Percentiles rank a stretch among this genome's conserved stretches.
These are phyloP conservation scores for Desmodesmus armatus DNA, from an alignment of 139 green algal genomes.

Conservation along the genomic window DNA sequence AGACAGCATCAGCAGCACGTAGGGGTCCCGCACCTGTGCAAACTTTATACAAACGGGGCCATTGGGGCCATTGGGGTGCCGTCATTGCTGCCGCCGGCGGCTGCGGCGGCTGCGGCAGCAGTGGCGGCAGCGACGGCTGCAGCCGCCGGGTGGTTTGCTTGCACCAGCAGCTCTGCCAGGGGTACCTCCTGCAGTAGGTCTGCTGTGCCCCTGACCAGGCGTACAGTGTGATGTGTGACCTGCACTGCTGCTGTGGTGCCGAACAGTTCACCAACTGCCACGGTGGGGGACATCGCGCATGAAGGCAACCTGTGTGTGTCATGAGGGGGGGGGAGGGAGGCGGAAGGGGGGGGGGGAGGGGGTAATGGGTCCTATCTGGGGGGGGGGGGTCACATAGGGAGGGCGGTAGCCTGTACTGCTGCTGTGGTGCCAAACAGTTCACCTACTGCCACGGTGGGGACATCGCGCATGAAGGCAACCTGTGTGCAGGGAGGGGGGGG, in stretches of 20 bases:
- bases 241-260: slow-evolving; percentile 61
- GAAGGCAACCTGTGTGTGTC: slow-evolving; percentile 41
- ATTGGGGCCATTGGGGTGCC: neutral
- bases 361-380: too few relatives aligned
- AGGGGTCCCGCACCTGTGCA: slow-evolving; percentile 71
- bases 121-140: neutral
- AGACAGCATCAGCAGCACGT: slow-evolving; percentile 74
- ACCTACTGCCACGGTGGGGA: too few relatives aligned
- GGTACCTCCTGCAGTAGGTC: slow-evolving; percentile 44
- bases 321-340: too few relatives aligned
- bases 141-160: slow-evolving; percentile 19
- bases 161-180: neutral
- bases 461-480: too few relatives aligned
- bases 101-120: too few relatives aligned
- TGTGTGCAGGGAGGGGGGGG: too few relatives aligned
- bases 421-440: too few relatives aligned
- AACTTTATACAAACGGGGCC: slow-evolving; percentile 51
- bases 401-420: too few relatives aligned
- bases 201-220: slow-evolving; percentile 67
- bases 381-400: too few relatives aligned
- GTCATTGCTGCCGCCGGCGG: too few relatives aligned
- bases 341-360: too few relatives aligned
- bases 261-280: slow-evolving; percentile 82
- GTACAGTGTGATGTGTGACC: slow-evolving; percentile 61
- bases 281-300: slow-evolving; percentile 65